Evolutionary conservation across 306 rosid species (phyloP), one percentile per base, ranked within the genome.

Genomic region (Betula pendula): DNA sequence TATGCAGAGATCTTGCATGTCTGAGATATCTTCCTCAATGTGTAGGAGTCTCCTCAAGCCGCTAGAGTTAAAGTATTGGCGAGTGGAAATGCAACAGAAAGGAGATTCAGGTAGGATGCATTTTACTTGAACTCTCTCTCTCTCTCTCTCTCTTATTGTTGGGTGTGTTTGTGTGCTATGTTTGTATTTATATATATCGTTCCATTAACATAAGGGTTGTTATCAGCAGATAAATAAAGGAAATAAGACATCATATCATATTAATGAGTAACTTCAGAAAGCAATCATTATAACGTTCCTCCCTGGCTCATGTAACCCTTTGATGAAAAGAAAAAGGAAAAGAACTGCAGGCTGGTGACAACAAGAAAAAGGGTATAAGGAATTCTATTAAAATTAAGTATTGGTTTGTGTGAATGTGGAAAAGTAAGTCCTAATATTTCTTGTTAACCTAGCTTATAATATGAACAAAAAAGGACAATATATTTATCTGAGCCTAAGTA

Each of bases 61-160:
- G 99, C 99, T 75, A 87, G 99, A 83, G 99, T 95, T 31, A 95
- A 95, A 84, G 99, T 95, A 65, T 86, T 95, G 90, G 99, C 97
- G 56, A 91, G 96, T 76, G 99, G 99, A 66, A 95, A 92, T 84
- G 95, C 99, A 62, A 90, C 97, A 33, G 99, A 95, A 89, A 85
- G 99, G 85, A 87, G 99, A 85, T 95, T 92, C 88, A 95, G 99
- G 99, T 89, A 85, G 15, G 83, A 70, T 25, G 25, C 29, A 12
- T 24, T 24, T 67, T 55, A 13, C n/a, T 49, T 75, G 19, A 38
- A 13, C n/a, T 63, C 38, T 27, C 52, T 52, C n/a, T 48, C 52
- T 48, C 22, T 68, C 71, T 38, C 19, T 74, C 66, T 58, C 60
- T 71, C 38, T 69, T 29, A 29, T 19, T 45, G 11, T 35, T 25